A percentile compares a stretch with the other conserved stretches of the same genome.
These are phyloP conservation scores for Zopfia rhizophila DNA, from an alignment of 2,329 filamentous ascomycete genomes.

Conservation along the genomic window DNA sequence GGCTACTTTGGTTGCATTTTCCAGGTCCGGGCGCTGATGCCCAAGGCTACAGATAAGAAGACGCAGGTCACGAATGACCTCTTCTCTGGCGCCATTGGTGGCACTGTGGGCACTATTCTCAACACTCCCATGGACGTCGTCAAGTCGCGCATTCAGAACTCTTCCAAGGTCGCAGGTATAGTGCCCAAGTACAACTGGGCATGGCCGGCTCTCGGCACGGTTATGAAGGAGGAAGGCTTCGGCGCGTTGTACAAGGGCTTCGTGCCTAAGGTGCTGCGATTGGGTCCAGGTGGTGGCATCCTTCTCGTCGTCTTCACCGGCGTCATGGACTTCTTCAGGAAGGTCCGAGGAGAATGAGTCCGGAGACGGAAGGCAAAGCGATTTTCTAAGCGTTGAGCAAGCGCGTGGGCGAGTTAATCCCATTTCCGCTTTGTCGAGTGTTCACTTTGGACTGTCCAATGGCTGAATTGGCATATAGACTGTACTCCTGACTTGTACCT, in stretches of 20 bases:
- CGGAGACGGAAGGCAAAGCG: not conserved
- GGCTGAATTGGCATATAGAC: not conserved
- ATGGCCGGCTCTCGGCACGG: slow-evolving; percentile 84
- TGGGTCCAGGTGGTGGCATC: slow-evolving; percentile 77
- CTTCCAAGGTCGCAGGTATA: slow-evolving; percentile 80
- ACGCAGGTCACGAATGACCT: slow-evolving; percentile 88
- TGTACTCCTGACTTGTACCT: not conserved
- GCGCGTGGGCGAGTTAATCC: slow-evolving; percentile 1
- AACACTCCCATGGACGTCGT: slow-evolving; percentile 98
- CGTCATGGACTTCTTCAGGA: slow-evolving; percentile 92
- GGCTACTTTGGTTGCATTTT: slow-evolving; percentile 99
- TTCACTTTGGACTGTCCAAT: not conserved
- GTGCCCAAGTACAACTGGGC: slow-evolving; percentile 99
- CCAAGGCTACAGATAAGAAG: slow-evolving; percentile 81
- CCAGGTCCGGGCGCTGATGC: slow-evolving; percentile 88
- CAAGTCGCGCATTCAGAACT: slow-evolving; percentile 98
- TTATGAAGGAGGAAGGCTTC: slow-evolving; percentile 94
- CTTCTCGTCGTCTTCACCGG: slow-evolving; percentile 87
- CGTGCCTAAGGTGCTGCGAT: slow-evolving; percentile 88
- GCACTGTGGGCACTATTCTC: slow-evolving; percentile 87
- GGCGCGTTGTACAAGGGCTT: slow-evolving; percentile 96
- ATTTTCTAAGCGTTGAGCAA: not conserved
- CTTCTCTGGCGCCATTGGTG: slow-evolving; percentile 85
- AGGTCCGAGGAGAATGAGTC: slow-evolving; percentile 65
- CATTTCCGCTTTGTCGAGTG: not conserved